A percentile compares a stretch with the other conserved stretches of the same genome.
phyloP scores from a whole-genome alignment of 2,329 filamentous ascomycete species.

The Fusarium sp. region DNA sequence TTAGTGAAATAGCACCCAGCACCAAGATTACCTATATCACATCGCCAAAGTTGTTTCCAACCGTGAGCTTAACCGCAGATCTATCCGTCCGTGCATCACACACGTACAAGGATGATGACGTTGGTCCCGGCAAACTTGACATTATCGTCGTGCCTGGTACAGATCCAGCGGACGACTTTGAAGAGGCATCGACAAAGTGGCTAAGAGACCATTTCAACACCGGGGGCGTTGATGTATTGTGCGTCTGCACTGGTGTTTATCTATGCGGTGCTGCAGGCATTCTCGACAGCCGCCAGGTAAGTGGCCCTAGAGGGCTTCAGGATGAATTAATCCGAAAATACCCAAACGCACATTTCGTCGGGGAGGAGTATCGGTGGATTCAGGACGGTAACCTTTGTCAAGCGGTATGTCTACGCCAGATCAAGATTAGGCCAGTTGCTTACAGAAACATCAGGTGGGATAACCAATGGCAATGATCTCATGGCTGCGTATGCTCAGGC shows the following conservation, averaged over 20 bases:
- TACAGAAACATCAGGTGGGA: conserved; percentile 52
- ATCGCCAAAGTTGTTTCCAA: conserved; percentile 47
- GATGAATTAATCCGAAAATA: conserved; percentile 51
- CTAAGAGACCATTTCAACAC: conserved; percentile 53
- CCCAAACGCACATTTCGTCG: conserved; percentile 54
- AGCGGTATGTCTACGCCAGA: conserved; percentile 55
- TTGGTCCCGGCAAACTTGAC: conserved; percentile 62
- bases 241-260: conserved; percentile 62
- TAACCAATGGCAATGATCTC: conserved; percentile 67
- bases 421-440: neutral
- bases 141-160: conserved; percentile 63
- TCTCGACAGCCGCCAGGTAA: conserved; percentile 56
- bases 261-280: conserved; percentile 61
- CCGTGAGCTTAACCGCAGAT: conserved; percentile 55
- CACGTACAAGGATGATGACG: conserved; percentile 56
- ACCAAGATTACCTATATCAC: conserved; percentile 60
- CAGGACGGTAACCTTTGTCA: conserved; percentile 64
- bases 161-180: conserved; percentile 51
- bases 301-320: conserved; percentile 60
- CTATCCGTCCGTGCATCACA: conserved; percentile 54
- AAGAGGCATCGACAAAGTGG: conserved; percentile 54
- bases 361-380: conserved; percentile 60
- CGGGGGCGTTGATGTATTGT: conserved; percentile 58
- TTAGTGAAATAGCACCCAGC: conserved; percentile 55
- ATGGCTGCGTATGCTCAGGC: conserved; percentile 62